phyloP scores from a whole-genome alignment of 75 land plant genomes.

The Chamaecyparis obtusa region DNA sequence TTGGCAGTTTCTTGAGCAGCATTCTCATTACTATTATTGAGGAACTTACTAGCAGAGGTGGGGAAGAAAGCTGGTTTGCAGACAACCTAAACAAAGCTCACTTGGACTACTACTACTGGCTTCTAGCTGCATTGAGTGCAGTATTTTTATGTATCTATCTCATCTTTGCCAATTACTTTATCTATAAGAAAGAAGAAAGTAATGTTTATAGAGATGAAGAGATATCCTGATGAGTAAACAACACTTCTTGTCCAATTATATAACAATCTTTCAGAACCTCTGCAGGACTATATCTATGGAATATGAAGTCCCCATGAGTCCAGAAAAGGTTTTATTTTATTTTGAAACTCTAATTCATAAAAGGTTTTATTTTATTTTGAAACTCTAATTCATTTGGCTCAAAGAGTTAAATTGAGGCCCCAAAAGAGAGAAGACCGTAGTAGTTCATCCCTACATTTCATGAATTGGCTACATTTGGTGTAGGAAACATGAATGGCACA shows the following conservation, averaged over 20 bases:
- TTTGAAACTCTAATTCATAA: background rate
- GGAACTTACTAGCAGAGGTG: conserved; percentile 19
- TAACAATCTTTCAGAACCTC: background rate
- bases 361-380: background rate
- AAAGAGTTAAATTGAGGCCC: too few relatives aligned
- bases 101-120: conserved; percentile 51
- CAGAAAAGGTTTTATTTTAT: too few relatives aligned
- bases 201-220: background rate
- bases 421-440: too few relatives aligned
- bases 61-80: conserved; percentile 37
- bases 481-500: background rate
- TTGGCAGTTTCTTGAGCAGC: conserved; percentile 55
- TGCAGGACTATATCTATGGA: background rate
- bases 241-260: background rate
- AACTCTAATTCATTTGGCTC: too few relatives aligned
- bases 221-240: background rate
- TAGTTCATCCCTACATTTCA: background rate
- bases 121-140: conserved; percentile 35
- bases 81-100: conserved; percentile 50
- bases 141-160: conserved; percentile 16
- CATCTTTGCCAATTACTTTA: conserved; percentile 25
- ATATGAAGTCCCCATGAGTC: background rate
- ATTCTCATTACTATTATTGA: conserved; percentile 43
- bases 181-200: conserved; percentile 26
- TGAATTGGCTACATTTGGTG: background rate